A percentile compares a stretch with the other conserved stretches of the same genome.
These are phyloP conservation scores for Taphrina populina DNA, from an alignment of 1,139 yeast species.

Conservation along the genomic window DNA sequence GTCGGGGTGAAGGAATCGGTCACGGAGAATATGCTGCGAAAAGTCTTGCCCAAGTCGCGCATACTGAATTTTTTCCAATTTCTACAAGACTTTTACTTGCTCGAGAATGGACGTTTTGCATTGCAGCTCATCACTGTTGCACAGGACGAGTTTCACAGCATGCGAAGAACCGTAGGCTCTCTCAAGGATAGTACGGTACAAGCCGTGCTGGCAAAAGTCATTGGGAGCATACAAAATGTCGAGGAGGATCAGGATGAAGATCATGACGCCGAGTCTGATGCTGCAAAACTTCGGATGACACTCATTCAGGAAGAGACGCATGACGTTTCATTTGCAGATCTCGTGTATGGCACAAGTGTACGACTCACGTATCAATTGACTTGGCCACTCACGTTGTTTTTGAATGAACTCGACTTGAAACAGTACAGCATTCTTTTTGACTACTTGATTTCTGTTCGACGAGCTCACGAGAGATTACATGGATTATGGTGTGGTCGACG, in stretches of 20 bases:
- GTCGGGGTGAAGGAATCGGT: background rate
- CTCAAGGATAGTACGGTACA: slow-evolving; percentile 9
- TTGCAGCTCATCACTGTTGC: background rate
- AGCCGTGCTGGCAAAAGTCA: slow-evolving; percentile 4
- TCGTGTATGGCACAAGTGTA: slow-evolving; percentile 1
- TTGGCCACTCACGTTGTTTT: slow-evolving; percentile 3
- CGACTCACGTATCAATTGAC: background rate
- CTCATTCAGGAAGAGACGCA: background rate
- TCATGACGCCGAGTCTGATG: background rate
- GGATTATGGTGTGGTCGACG: slow-evolving; percentile 9
- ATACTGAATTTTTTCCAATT: background rate
- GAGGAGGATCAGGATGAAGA: slow-evolving; percentile 2
- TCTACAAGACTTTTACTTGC: background rate
- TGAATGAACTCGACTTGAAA: background rate
- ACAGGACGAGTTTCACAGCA: slow-evolving; percentile 4
- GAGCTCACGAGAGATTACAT: slow-evolving; percentile 4
- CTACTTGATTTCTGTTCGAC: slow-evolving; percentile 2
- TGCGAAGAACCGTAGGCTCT: slow-evolving; percentile 1
- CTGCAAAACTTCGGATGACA: background rate
- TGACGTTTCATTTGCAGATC: background rate
- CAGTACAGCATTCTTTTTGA: slow-evolving; percentile 1
- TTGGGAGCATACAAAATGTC: background rate
- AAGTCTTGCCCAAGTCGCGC: background rate
- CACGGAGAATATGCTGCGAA: background rate
- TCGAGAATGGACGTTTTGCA: slow-evolving; percentile 4